A percentile compares a stretch with the other conserved stretches of the same genome.
phyloP scores from a whole-genome alignment of 2,329 filamentous ascomycete genomes.

The Paracoccidioides brasiliensis region DNA sequence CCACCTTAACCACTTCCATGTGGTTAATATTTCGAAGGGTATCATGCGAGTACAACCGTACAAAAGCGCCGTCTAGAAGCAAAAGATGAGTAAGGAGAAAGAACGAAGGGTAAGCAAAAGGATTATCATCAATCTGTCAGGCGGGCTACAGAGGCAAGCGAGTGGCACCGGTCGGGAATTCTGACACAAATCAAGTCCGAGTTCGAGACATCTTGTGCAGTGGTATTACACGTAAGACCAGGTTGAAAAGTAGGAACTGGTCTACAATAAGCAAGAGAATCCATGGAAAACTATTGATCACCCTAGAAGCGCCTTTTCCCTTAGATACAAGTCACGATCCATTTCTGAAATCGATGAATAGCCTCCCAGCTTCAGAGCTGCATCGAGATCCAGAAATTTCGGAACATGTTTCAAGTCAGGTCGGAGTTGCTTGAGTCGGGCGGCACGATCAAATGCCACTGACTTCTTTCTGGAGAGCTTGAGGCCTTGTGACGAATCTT shows the following conservation, averaged over 20 bases:
- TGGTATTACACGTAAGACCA: too few species aligned
- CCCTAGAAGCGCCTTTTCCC: conserved; percentile 5
- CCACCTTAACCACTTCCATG: not conserved
- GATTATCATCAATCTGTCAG: not conserved
- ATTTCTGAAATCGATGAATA: conserved; percentile 21
- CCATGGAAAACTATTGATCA: not conserved
- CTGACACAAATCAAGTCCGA: not conserved
- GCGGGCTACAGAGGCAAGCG: not conserved
- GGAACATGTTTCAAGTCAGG: conserved; percentile 20
- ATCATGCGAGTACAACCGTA: conserved; percentile 1
- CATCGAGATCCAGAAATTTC: conserved; percentile 17
- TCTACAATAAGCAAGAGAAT: not conserved
- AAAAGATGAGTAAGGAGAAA: not conserved
- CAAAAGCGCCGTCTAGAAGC: not conserved
- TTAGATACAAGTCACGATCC: conserved; percentile 18
- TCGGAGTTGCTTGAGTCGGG: conserved; percentile 19
- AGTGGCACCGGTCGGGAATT: not conserved
- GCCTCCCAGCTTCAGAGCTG: conserved; percentile 20
- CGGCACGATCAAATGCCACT: conserved; percentile 19
- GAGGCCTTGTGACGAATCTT: conserved; percentile 8
- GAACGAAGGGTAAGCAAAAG: not conserved
- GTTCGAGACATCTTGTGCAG: not conserved
- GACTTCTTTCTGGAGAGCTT: conserved; percentile 18
- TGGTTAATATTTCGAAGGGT: conserved; percentile 1
- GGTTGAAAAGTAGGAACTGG: not conserved